Evolutionary conservation across 2,329 filamentous ascomycete species (phyloP).

Genomic region (Chalaropsis thielavioides): DNA sequence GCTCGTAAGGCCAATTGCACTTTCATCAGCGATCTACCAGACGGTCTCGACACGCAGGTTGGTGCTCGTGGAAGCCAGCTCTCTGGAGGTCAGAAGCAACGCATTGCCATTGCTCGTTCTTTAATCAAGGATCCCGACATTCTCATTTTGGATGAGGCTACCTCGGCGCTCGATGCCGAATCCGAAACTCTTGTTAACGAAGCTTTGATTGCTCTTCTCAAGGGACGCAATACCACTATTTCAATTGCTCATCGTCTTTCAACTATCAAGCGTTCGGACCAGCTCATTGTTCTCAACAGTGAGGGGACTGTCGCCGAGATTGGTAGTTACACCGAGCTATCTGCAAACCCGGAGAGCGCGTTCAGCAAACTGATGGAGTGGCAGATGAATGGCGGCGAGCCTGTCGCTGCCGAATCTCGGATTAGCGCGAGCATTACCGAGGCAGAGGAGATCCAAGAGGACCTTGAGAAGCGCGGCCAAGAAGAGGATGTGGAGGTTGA

Average conservation of each 20-base stretch:
- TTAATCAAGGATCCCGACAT: slow-evolving; percentile 95
- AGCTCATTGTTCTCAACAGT: slow-evolving; percentile 77
- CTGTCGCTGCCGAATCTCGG: slow-evolving; percentile 20
- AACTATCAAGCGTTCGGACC: slow-evolving; percentile 90
- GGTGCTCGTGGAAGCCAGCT: slow-evolving; percentile 86
- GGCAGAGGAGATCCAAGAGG: slow-evolving; percentile 37
- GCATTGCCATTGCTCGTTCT: slow-evolving; percentile 90
- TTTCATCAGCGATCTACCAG: slow-evolving; percentile 92
- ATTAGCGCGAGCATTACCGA: slow-evolving; percentile 33
- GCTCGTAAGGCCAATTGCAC: slow-evolving; percentile 88
- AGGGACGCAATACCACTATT: slow-evolving; percentile 87
- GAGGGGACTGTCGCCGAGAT: slow-evolving; percentile 85
- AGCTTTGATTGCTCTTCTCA: slow-evolving; percentile 65
- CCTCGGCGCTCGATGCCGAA: slow-evolving; percentile 88
- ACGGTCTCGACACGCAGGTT: slow-evolving; percentile 86
- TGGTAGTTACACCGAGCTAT: slow-evolving; percentile 68
- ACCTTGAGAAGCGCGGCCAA: slow-evolving; percentile 30
- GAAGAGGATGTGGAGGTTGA: slow-evolving; percentile 24
- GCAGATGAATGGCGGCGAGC: slow-evolving; percentile 83
- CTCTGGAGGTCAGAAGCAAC: slow-evolving; percentile 92
- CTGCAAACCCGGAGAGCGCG: slow-evolving; percentile 57
- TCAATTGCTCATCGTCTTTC: slow-evolving; percentile 91
- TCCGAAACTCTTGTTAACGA: slow-evolving; percentile 94
- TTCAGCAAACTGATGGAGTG: slow-evolving; percentile 97
- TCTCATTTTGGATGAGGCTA: slow-evolving; percentile 89